A percentile compares a stretch with the other conserved stretches of the same genome.
Evolutionary conservation across 495 filamentous ascomycete genomes (phyloP).

Genomic region (Durotheca rogersii): DNA sequence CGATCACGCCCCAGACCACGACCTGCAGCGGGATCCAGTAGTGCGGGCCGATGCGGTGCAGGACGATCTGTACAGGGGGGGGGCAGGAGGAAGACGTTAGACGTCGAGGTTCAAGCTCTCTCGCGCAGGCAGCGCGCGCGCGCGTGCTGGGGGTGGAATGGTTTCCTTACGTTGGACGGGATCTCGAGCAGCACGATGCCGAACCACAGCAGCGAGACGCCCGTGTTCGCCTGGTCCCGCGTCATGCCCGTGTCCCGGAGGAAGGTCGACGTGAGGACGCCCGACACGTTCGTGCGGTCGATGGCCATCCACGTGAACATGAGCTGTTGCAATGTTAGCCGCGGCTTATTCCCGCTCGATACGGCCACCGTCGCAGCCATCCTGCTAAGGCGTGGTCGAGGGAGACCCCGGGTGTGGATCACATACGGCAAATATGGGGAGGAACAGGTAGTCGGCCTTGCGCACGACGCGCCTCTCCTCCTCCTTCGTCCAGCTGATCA

Average conservation of each 20-base stretch:
- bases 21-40: conserved; percentile 24
- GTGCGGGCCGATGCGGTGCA: conserved; percentile 17
- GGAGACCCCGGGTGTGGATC: not conserved
- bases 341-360: too few relatives aligned
- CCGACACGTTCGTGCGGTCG: conserved; percentile 22
- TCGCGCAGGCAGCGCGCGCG: too few relatives aligned
- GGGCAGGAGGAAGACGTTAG: too few relatives aligned
- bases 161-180: conserved; percentile 17
- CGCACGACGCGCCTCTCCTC: conserved; percentile 19
- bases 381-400: too few relatives aligned
- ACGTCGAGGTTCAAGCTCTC: too few relatives aligned
- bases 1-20: conserved; percentile 18
- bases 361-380: too few relatives aligned
- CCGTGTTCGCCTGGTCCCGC: conserved; percentile 19
- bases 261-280: conserved; percentile 19
- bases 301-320: conserved; percentile 27
- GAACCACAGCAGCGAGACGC: conserved; percentile 21
- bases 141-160: too few relatives aligned
- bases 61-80: conserved; percentile 8
- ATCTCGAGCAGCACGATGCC: conserved; percentile 20
- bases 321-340: conserved; percentile 2
- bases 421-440: conserved; percentile 22
- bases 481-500: conserved; percentile 22
- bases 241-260: conserved; percentile 17
- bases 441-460: conserved; percentile 19